A percentile compares a stretch with the other conserved stretches of the same genome.
phyloP scores from a whole-genome alignment of 257 asterid genomes.

The Nicotiana benthamiana region DNA sequence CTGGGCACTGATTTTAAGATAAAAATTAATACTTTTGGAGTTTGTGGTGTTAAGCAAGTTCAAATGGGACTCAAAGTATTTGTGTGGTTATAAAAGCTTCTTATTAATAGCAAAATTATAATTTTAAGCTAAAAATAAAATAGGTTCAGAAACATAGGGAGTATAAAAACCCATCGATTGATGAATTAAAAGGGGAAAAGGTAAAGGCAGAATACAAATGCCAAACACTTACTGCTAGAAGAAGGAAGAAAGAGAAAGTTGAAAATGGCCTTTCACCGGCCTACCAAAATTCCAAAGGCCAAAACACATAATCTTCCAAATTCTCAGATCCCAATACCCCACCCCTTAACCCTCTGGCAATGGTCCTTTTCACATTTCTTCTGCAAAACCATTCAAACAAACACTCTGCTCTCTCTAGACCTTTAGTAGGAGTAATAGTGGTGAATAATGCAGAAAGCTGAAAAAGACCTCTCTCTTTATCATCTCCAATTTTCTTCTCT shows the following conservation, averaged over 20 bases:
- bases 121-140: no score
- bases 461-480: neutral
- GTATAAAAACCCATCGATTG: neutral
- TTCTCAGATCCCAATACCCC: slow-evolving; percentile 26
- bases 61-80: no score
- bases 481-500: no score
- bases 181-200: neutral
- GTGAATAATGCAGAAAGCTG: neutral
- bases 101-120: no score
- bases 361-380: neutral
- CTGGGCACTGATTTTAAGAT: no score
- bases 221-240: slow-evolving; percentile 8
- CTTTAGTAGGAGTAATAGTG: neutral
- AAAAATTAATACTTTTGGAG: no score
- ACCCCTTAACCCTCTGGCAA: neutral
- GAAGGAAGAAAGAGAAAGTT: slow-evolving; percentile 35
- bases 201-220: neutral
- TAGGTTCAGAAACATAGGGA: no score
- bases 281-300: slow-evolving; percentile 16
- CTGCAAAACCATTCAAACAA: neutral
- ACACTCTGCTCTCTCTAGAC: neutral
- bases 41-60: no score
- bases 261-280: slow-evolving; percentile 66
- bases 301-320: slow-evolving; percentile 5
- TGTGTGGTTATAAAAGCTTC: no score